Percentiles rank a stretch among this genome's conserved stretches.
phyloP scores from a whole-genome alignment of 2,329 filamentous ascomycete species.

The Didymella glomerata region DNA sequence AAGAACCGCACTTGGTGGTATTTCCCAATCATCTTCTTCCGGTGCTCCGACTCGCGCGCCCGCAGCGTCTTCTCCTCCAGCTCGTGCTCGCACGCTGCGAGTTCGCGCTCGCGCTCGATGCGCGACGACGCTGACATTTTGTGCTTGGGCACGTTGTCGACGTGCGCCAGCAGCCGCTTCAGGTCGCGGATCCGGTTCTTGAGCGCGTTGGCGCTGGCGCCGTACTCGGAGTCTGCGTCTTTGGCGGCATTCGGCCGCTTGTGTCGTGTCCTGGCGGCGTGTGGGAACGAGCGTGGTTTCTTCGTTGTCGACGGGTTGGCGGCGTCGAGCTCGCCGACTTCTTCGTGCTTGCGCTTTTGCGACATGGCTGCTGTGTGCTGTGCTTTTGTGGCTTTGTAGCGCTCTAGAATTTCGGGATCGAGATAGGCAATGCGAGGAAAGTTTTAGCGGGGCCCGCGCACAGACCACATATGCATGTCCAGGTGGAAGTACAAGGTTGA shows the following conservation, averaged over 20 bases:
- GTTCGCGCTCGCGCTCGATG: slow-evolving; percentile 75
- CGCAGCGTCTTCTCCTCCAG: slow-evolving; percentile 56
- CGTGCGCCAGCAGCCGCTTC: slow-evolving; percentile 69
- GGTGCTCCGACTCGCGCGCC: slow-evolving; percentile 67
- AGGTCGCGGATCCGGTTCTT: slow-evolving; percentile 78
- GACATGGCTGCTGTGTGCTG: slow-evolving; percentile 36
- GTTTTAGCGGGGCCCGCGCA: slow-evolving; percentile 45
- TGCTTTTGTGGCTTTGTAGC: slow-evolving; percentile 9
- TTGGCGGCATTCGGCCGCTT: slow-evolving; percentile 35
- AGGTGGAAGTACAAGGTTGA: slow-evolving; percentile 24
- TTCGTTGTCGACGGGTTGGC: slow-evolving; percentile 29
- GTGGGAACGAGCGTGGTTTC: slow-evolving; percentile 37
- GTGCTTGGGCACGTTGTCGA: slow-evolving; percentile 56
- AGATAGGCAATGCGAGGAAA: slow-evolving; percentile 26
- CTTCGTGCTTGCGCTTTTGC: slow-evolving; percentile 47
- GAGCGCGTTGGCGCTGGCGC: slow-evolving; percentile 62
- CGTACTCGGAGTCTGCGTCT: slow-evolving; percentile 37
- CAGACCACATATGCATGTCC: slow-evolving; percentile 9
- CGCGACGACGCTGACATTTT: slow-evolving; percentile 72
- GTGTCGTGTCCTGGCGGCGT: slow-evolving; percentile 26
- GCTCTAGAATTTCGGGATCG: slow-evolving; percentile 17
- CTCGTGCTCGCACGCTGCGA: slow-evolving; percentile 71
- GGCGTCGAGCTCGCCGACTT: slow-evolving; percentile 27
- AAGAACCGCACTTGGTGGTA: slow-evolving; percentile 89
- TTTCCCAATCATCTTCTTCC: slow-evolving; percentile 75